Conservation (phyloP, 2,329 filamentous ascomycete genomes). For the Xylaria hypoxylon region DNA sequence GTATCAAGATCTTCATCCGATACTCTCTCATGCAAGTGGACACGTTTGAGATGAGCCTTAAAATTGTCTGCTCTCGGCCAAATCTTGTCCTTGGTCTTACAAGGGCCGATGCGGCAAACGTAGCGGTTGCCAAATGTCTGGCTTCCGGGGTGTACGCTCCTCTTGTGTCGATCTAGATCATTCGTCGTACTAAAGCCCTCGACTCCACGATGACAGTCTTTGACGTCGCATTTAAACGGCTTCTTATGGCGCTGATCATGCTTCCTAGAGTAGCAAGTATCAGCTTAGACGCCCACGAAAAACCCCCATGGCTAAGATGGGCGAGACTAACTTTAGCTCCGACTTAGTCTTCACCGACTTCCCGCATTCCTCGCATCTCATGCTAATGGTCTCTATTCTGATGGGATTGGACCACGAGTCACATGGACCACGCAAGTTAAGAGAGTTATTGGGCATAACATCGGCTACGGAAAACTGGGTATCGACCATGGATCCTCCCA, state of each 20-base stretch:
- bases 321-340: constrained; percentile 63
- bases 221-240: constrained; percentile 70
- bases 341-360: constrained; percentile 62
- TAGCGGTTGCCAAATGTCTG: constrained; percentile 64
- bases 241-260: constrained; percentile 78
- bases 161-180: constrained; percentile 83
- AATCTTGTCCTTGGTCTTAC: constrained; percentile 71
- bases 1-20: constrained; percentile 55
- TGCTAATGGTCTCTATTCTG: constrained; percentile 40
- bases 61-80: constrained; percentile 92
- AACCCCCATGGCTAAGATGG: not conserved
- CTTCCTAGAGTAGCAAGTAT: constrained; percentile 67
- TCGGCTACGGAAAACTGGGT: constrained; percentile 41
- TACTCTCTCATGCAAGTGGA: constrained; percentile 64
- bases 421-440: constrained; percentile 17
- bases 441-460: constrained; percentile 30
- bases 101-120: constrained; percentile 68
- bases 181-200: constrained; percentile 83
- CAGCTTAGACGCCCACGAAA: constrained; percentile 39
- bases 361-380: constrained; percentile 56
- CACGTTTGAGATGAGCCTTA: constrained; percentile 77
- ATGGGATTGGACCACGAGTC: constrained; percentile 17
- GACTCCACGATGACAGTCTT: constrained; percentile 66
- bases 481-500: constrained; percentile 51
- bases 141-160: constrained; percentile 72